Percentiles rank a stretch among this genome's conserved stretches.
Evolutionary conservation across 495 filamentous ascomycete species (phyloP).

Genomic region (Delitschia confertaspora): DNA sequence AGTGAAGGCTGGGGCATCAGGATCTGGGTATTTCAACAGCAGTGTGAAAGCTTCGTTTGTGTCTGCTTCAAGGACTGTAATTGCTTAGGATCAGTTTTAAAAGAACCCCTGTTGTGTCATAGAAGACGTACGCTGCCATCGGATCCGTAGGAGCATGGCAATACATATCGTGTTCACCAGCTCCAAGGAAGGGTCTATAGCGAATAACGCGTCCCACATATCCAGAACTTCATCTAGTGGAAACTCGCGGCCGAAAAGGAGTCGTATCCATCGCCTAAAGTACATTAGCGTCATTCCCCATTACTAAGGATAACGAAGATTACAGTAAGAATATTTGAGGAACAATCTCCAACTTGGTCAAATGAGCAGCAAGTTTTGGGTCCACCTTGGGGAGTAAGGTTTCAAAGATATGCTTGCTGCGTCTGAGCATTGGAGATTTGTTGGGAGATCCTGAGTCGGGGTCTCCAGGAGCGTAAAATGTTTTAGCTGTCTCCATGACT

Average conservation of each 20-base stretch:
- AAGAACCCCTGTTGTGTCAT: neutral
- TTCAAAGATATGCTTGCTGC: constrained; percentile 78
- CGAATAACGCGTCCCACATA: constrained; percentile 89
- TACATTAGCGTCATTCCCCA: neutral
- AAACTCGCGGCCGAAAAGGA: constrained; percentile 91
- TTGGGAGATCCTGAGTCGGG: constrained; percentile 4
- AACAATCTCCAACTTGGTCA: constrained; percentile 79
- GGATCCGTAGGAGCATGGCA: constrained; percentile 85
- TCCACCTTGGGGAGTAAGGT: constrained; percentile 68
- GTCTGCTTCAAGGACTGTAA: constrained; percentile 77
- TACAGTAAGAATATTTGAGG: constrained; percentile 95
- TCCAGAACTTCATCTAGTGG: constrained; percentile 71
- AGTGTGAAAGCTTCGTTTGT: constrained; percentile 75
- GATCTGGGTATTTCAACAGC: constrained; percentile 71
- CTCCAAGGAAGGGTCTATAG: constrained; percentile 72
- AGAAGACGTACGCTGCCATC: constrained; percentile 68
- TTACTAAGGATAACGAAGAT: constrained; percentile 27
- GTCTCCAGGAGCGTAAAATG: constrained; percentile 68
- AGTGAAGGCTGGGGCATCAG: constrained; percentile 56
- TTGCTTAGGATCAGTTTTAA: no score
- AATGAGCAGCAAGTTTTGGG: constrained; percentile 68
- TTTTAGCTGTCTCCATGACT: constrained; percentile 77
- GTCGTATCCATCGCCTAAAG: constrained; percentile 79
- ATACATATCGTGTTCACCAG: constrained; percentile 83
- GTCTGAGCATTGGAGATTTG: constrained; percentile 71